These are phyloP conservation scores for Schwanniomyces etchellsii DNA, from an alignment of 1,139 yeast species.

Conservation along the genomic window DNA sequence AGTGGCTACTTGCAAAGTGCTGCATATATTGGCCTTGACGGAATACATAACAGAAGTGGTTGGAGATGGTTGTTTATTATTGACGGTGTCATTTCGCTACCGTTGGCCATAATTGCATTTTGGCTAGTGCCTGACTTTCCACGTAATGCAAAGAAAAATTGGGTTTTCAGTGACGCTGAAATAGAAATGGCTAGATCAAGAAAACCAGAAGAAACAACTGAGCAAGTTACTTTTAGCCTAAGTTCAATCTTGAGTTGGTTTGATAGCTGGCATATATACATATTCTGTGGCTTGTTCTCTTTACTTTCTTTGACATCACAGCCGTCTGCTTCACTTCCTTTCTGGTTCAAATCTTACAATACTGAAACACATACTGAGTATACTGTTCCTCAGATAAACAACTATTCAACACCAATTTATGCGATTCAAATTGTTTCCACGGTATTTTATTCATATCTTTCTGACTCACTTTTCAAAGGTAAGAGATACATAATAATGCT, in stretches of 20 bases:
- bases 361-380: slow-evolving; percentile 22
- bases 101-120: slow-evolving; percentile 58
- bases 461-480: too few relatives aligned
- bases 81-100: slow-evolving; percentile 57
- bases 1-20: slow-evolving; percentile 62
- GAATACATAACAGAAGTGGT: slow-evolving; percentile 45
- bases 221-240: slow-evolving; percentile 33
- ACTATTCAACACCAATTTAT: slow-evolving; percentile 2
- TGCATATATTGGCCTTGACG: slow-evolving; percentile 42
- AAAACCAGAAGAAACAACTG: slow-evolving; percentile 17
- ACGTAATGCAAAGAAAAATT: slow-evolving; percentile 7
- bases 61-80: slow-evolving; percentile 76
- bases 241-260: slow-evolving; percentile 45
- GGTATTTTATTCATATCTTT: too few relatives aligned
- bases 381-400: too few relatives aligned
- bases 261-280: not conserved
- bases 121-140: slow-evolving; percentile 70
- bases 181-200: slow-evolving; percentile 13
- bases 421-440: slow-evolving; percentile 2
- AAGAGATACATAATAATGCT: too few relatives aligned
- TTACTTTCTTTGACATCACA: not conserved
- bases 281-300: not conserved
- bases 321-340: too few relatives aligned
- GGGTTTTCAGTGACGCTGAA: slow-evolving; percentile 16
- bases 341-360: slow-evolving; percentile 16